phyloP scores from a whole-genome alignment of 192 early-diverging fungal genomes.

The Chytriomyces sp. region DNA sequence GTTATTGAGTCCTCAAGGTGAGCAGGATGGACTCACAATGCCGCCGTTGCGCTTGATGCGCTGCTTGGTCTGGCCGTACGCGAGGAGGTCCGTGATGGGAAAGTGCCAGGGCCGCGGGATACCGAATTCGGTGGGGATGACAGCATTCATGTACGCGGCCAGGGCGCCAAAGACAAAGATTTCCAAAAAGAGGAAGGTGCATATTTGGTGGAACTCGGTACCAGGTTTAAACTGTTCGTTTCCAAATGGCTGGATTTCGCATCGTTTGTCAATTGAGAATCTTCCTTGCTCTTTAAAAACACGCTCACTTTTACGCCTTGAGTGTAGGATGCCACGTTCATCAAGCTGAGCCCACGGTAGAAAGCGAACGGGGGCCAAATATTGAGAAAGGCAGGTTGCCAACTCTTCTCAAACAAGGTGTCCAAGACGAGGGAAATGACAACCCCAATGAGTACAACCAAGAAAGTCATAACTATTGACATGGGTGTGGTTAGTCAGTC shows the following conservation, averaged over 20 bases:
- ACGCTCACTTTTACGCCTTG: no score
- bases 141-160: conserved; percentile 44
- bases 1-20: conserved; percentile 61
- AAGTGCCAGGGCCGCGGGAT: conserved; percentile 69
- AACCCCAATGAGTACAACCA: conserved; percentile 64
- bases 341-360: conserved; percentile 56
- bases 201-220: conserved; percentile 57
- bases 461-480: conserved; percentile 56
- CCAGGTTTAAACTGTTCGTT: conserved; percentile 47
- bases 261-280: no score
- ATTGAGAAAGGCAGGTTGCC: conserved; percentile 54
- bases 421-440: conserved; percentile 56
- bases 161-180: conserved; percentile 48
- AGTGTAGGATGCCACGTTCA: no score
- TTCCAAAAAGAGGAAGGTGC: conserved; percentile 56
- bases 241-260: conserved; percentile 61
- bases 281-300: no score
- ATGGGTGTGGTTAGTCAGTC: not conserved
- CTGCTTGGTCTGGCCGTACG: conserved; percentile 33
- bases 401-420: conserved; percentile 33
- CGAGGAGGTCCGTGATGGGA: conserved; percentile 41
- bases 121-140: conserved; percentile 70
- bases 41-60: conserved; percentile 20
- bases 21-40: not conserved
- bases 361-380: conserved; percentile 79